Percentiles rank a stretch among this genome's conserved stretches.
phyloP scores from a whole-genome alignment of 1,284 basidiomycete genomes.

The Ganoderma lingzhi region DNA sequence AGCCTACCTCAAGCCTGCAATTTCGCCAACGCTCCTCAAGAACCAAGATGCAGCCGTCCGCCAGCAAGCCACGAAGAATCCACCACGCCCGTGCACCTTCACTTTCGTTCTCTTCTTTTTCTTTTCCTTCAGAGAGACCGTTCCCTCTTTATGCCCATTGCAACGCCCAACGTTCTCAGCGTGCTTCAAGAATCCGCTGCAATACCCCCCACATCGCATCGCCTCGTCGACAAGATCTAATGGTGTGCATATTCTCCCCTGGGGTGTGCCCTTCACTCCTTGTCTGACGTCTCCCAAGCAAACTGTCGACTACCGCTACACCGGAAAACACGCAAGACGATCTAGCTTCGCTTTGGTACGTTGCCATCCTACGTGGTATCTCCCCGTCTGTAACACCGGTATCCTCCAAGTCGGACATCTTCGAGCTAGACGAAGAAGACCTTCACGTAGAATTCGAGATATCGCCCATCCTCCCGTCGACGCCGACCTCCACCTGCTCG shows the following conservation, averaged over 20 bases:
- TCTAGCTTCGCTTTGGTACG: conserved; percentile 36
- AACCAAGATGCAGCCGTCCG: conserved; percentile 28
- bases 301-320: conserved; percentile 33
- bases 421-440: conserved; percentile 38
- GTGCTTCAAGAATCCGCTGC: conserved; percentile 12
- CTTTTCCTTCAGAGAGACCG: conserved; percentile 27
- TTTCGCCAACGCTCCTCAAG: neutral
- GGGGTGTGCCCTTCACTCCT: neutral
- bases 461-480: conserved; percentile 52
- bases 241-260: conserved; percentile 19
- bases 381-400: neutral
- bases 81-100: conserved; percentile 24
- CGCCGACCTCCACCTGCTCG: conserved; percentile 34
- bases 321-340: conserved; percentile 16
- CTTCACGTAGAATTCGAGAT: conserved; percentile 62
- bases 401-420: conserved; percentile 35
- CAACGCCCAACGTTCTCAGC: conserved; percentile 23
- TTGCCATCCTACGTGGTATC: neutral
- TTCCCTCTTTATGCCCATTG: conserved; percentile 33
- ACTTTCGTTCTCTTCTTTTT: conserved; percentile 23
- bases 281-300: conserved; percentile 16
- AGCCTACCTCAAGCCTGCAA: neutral
- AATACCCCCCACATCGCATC: conserved; percentile 10
- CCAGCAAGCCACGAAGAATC: conserved; percentile 13
- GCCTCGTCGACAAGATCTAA: conserved; percentile 19